Conservation (phyloP, 1,284 basidiomycete genomes). For the Puccinia polysora region DNA sequence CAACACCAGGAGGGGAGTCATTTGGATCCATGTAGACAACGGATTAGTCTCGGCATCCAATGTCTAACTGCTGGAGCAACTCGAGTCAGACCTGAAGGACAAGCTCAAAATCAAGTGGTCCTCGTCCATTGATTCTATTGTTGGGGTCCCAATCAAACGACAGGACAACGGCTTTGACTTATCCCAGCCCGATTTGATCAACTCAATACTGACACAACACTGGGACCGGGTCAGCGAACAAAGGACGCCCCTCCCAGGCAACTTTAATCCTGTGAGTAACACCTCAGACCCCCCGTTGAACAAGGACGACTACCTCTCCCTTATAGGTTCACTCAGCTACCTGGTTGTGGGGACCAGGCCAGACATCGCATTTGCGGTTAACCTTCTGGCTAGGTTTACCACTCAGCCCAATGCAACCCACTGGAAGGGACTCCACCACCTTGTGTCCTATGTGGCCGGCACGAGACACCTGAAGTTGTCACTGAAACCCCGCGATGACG, state of each 20-base stretch:
- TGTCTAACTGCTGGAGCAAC: neutral
- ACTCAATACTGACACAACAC: neutral
- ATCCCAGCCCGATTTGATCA: neutral
- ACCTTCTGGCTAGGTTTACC: no score
- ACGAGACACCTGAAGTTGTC: no score
- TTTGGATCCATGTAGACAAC: conserved; percentile 32
- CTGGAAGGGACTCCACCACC: no score
- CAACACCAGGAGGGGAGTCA: neutral
- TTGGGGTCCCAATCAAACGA: neutral
- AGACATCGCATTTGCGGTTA: no score
- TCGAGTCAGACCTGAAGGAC: neutral
- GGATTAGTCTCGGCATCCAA: neutral
- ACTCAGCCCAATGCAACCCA: no score
- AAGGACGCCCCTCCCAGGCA: conserved; percentile 1
- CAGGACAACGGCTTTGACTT: neutral
- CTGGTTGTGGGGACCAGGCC: no score
- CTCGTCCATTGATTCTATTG: neutral
- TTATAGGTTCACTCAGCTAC: no score
- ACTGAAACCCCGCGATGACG: no score
- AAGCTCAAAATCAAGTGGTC: conserved; percentile 18
- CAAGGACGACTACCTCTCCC: no score
- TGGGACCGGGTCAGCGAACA: neutral
- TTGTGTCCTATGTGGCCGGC: no score
- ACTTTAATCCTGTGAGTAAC: no score
- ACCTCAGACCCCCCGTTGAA: no score